Evolutionary conservation across 2,329 filamentous ascomycete genomes (phyloP).

Genomic region (Stemphylium vesicarium): DNA sequence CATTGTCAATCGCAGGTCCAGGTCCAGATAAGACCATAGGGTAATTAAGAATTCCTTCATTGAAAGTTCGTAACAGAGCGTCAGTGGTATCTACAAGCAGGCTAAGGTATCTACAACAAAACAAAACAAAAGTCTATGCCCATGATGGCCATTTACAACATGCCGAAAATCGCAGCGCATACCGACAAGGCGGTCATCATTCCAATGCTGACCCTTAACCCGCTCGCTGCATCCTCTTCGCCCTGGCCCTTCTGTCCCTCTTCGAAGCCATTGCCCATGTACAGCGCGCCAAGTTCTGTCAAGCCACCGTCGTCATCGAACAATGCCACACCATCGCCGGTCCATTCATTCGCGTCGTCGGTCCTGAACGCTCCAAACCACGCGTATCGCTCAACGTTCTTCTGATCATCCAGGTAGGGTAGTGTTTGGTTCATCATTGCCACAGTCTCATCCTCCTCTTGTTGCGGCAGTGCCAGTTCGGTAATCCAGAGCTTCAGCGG

Average conservation of each 20-base stretch:
- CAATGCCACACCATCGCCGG: constrained; percentile 43
- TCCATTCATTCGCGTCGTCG: constrained; percentile 45
- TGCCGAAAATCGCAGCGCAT: constrained; percentile 4
- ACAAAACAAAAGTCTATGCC: background rate
- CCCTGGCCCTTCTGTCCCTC: constrained; percentile 42
- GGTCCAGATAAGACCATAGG: too few relatives aligned
- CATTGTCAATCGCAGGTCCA: too few relatives aligned
- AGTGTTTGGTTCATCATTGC: constrained; percentile 72
- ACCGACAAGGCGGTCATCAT: constrained; percentile 14
- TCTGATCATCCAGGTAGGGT: constrained; percentile 70
- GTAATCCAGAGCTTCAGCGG: constrained; percentile 72
- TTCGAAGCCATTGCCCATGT: constrained; percentile 40
- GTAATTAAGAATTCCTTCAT: too few relatives aligned
- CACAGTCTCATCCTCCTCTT: constrained; percentile 64
- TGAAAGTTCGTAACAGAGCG: background rate
- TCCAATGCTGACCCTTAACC: constrained; percentile 11
- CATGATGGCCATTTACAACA: background rate
- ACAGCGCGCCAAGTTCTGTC: constrained; percentile 42
- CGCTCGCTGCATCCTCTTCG: constrained; percentile 20
- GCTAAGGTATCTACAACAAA: constrained; percentile 8
- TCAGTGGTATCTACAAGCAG: background rate
- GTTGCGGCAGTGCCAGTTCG: constrained; percentile 70
- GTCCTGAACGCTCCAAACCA: constrained; percentile 47
- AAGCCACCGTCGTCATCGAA: constrained; percentile 42
- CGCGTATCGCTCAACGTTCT: constrained; percentile 51